Conservation (phyloP, 1,284 basidiomycete genomes). For the Trichosporon coremiiforme region DNA sequence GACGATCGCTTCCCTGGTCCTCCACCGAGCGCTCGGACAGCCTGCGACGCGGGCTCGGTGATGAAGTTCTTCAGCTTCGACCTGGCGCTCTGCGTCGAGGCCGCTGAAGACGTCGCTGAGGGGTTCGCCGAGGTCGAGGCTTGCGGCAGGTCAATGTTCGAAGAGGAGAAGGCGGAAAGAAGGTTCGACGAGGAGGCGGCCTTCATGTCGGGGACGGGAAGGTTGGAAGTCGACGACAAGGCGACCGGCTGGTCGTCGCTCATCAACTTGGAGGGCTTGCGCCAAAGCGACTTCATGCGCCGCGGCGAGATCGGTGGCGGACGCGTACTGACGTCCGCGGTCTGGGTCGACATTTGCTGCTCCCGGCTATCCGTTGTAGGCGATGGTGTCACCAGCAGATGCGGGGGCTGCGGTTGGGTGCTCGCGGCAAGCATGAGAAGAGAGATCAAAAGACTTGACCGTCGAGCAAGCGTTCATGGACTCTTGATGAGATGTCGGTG, state of each 20-base stretch:
- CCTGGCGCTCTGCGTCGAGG: constrained; percentile 13
- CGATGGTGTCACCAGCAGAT: constrained; percentile 14
- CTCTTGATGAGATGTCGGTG: not conserved
- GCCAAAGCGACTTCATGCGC: constrained; percentile 11
- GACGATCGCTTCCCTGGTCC: constrained; percentile 11
- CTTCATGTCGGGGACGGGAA: constrained; percentile 1
- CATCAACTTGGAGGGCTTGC: constrained; percentile 12
- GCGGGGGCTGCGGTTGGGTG: constrained; percentile 17
- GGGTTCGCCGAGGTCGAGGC: not conserved
- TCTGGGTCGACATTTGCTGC: constrained; percentile 1
- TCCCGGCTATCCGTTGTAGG: constrained; percentile 10
- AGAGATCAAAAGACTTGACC: not conserved
- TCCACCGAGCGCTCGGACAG: constrained; percentile 8
- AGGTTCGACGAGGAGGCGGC: not conserved
- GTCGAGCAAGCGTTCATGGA: constrained; percentile 13
- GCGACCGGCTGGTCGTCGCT: constrained; percentile 8
- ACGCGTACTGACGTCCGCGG: not conserved
- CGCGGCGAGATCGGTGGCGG: constrained; percentile 11
- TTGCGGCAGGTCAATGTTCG: not conserved
- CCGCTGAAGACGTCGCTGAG: not conserved
- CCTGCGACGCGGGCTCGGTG: constrained; percentile 13
- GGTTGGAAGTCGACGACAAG: constrained; percentile 3
- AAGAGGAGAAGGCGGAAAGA: not conserved
- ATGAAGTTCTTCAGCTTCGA: constrained; percentile 10
- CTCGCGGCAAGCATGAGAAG: constrained; percentile 11